Conservation (phyloP, 495 filamentous ascomycete genomes). For the Annulohypoxylon bovei region DNA sequence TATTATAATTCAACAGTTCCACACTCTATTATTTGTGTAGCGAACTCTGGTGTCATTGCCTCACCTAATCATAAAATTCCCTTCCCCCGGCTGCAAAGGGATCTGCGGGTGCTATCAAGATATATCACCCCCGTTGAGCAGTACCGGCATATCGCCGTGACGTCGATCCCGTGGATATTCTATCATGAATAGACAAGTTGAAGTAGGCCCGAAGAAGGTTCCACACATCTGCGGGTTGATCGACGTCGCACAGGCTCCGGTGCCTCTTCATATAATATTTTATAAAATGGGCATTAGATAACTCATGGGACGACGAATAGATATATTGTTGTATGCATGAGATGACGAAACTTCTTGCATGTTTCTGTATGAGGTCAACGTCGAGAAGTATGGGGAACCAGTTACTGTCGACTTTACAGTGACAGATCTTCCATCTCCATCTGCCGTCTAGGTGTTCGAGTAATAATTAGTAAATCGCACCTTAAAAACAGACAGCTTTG, state of each 20-base stretch:
- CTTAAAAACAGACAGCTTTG: neutral
- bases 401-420: neutral
- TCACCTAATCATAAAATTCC: neutral
- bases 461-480: neutral
- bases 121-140: neutral
- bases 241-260: neutral
- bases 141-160: conserved; percentile 6
- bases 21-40: no score
- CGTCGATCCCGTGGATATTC: neutral
- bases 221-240: neutral
- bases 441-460: neutral
- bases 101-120: neutral
- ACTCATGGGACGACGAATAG: no score
- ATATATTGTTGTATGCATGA: neutral
- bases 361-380: neutral
- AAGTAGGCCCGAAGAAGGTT: neutral
- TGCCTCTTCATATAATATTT: neutral
- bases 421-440: no score
- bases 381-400: no score
- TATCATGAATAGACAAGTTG: neutral
- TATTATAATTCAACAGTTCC: no score
- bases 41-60: neutral
- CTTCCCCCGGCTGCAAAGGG: neutral
- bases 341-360: neutral
- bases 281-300: neutral